A percentile compares a stretch with the other conserved stretches of the same genome.
phyloP scores from a whole-genome alignment of 2,329 filamentous ascomycete species.

The Aspergillus sojae region DNA sequence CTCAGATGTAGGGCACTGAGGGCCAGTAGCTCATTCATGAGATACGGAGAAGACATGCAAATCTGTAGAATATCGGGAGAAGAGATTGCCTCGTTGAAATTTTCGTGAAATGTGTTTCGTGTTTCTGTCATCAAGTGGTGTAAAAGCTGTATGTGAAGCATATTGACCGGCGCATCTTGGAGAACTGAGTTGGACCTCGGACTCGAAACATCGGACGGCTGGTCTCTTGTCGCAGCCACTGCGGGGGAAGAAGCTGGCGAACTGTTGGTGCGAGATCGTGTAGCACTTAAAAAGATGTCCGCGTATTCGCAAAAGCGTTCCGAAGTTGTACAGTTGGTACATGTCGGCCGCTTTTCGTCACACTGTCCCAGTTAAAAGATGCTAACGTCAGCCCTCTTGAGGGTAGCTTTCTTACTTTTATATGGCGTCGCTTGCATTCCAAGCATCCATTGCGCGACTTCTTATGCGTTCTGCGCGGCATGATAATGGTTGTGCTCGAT shows the following conservation, averaged over 20 bases:
- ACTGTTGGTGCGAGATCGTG: background rate
- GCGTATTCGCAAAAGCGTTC: constrained; percentile 24
- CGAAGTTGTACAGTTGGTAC: constrained; percentile 34
- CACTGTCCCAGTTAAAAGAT: constrained; percentile 26
- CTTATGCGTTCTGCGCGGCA: constrained; percentile 34
- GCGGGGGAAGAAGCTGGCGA: constrained; percentile 1
- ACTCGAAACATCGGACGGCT: background rate
- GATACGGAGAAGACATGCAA: constrained; percentile 40
- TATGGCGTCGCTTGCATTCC: constrained; percentile 42
- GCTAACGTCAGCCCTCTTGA: background rate
- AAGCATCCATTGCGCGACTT: constrained; percentile 44
- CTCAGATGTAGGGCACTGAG: constrained; percentile 50
- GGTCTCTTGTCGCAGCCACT: background rate
- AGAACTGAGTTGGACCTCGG: background rate
- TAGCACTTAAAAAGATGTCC: background rate
- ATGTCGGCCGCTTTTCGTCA: constrained; percentile 36
- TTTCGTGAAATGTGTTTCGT: background rate
- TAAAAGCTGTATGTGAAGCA: constrained; percentile 35
- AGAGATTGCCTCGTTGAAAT: background rate
- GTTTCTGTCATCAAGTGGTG: constrained; percentile 27
- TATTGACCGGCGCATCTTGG: constrained; percentile 26
- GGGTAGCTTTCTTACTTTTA: constrained; percentile 33
- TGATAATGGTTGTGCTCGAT: background rate
- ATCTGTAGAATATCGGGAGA: constrained; percentile 9
- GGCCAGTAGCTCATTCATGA: constrained; percentile 53